Percentiles rank a stretch among this genome's conserved stretches.
Evolutionary conservation across 768 basidiomycete genomes (phyloP).

Genomic region (Lactifluus pinguis): DNA sequence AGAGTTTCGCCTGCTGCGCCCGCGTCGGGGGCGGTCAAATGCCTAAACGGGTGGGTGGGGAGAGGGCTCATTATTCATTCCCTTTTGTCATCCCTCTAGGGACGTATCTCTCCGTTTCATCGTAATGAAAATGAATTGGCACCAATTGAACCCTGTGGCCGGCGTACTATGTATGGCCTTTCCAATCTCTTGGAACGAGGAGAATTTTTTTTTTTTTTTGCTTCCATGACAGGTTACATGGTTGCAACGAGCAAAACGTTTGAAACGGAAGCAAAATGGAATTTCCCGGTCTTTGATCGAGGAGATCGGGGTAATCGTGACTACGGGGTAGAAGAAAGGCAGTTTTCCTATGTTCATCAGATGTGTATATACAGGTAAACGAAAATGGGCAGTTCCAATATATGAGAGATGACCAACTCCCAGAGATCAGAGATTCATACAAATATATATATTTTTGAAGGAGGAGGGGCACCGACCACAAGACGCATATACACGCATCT

Average conservation of each 20-base stretch:
- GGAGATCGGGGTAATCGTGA: neutral
- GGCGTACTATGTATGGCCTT: too few relatives aligned
- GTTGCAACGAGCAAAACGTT: neutral
- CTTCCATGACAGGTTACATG: neutral
- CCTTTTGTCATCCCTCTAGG: too few relatives aligned
- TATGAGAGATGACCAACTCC: neutral
- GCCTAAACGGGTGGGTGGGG: too few relatives aligned
- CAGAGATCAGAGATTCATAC: neutral
- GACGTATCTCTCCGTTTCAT: too few relatives aligned
- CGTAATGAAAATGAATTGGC: too few relatives aligned
- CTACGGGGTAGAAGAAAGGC: too few relatives aligned
- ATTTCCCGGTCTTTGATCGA: neutral
- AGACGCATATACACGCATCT: constrained; percentile 4
- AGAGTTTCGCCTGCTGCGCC: too few relatives aligned
- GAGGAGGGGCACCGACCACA: neutral
- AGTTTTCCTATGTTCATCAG: too few relatives aligned
- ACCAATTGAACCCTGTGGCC: too few relatives aligned
- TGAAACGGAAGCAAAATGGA: neutral
- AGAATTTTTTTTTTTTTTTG: neutral
- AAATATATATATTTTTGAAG: neutral
- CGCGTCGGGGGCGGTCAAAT: neutral
- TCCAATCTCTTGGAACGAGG: neutral
- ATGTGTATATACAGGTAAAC: neutral
- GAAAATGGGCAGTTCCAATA: too few relatives aligned
- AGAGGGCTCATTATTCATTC: too few relatives aligned